Percentiles rank a stretch among this genome's conserved stretches.
Conservation (phyloP, 805 yeast species). For the Tetrapisispora fleetii region DNA sequence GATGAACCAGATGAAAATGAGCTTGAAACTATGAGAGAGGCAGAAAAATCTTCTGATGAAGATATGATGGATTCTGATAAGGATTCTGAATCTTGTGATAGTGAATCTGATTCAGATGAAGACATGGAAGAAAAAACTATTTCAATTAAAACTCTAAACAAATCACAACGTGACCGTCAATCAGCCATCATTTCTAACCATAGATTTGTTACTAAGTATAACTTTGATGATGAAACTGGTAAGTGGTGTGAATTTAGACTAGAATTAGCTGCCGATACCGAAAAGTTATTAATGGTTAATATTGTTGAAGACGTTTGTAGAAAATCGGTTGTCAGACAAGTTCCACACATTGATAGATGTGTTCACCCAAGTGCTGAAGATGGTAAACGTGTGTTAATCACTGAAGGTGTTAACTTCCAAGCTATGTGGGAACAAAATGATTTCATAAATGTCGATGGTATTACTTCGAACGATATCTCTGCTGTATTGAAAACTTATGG, state of each 20-base stretch:
- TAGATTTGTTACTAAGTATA: slow-evolving; percentile 64
- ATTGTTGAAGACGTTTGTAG: slow-evolving; percentile 88
- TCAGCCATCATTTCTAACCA: slow-evolving; percentile 67
- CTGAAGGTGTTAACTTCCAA: slow-evolving; percentile 96
- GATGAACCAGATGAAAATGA: slow-evolving; percentile 96
- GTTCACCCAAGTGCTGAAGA: slow-evolving; percentile 65
- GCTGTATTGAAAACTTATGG: slow-evolving; percentile 89
- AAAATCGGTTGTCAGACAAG: slow-evolving; percentile 84
- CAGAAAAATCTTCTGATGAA: slow-evolving; percentile 69
- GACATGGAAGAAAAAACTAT: slow-evolving; percentile 24
- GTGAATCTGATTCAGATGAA: slow-evolving; percentile 32
- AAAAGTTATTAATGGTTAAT: slow-evolving; percentile 94
- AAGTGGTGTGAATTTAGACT: slow-evolving; percentile 88
- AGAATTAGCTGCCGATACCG: slow-evolving; percentile 74
- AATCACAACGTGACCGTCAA: slow-evolving; percentile 75
- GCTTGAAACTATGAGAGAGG: slow-evolving; percentile 77
- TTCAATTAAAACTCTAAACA: slow-evolving; percentile 33
- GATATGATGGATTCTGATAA: slow-evolving; percentile 35
- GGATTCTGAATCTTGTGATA: slow-evolving; percentile 38
- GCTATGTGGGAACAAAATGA: slow-evolving; percentile 98
- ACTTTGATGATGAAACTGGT: slow-evolving; percentile 83
- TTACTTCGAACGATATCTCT: slow-evolving; percentile 85
- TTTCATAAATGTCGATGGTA: slow-evolving; percentile 80
- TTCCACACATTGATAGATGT: slow-evolving; percentile 87
- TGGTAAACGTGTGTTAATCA: slow-evolving; percentile 69